Evolutionary conservation across 2,329 filamentous ascomycete genomes (phyloP), one percentile per base, ranked within the genome.

Genomic region (Neocucurbitaria cava): DNA sequence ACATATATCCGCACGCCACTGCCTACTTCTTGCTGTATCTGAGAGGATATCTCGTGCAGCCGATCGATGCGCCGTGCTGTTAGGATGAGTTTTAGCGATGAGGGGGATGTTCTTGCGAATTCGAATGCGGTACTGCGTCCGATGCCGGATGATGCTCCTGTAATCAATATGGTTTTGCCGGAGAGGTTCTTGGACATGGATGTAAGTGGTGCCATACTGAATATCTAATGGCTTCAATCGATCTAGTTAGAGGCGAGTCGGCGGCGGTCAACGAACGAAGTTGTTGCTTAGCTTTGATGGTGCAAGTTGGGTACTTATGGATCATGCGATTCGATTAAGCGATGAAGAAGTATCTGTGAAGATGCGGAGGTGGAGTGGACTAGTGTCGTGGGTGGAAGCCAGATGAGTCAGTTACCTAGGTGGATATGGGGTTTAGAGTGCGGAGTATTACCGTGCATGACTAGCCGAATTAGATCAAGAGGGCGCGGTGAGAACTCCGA

Each of bases 71-170:
- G 87, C 30, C 94, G 86, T 11, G 94, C 94, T 11, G 93, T 93
- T 52, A 97, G 78, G 63, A 98, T 87, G 44, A 98, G 82, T 70
- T 89, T 91, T 58, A 97, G 83, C 73, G 87, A 83, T 46, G 85
- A 81, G 9, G 91, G 91, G 5, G 88, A 85, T 1, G 92, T 92
- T 54, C 91, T 87, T 15, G 94, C 94, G 72, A 97, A 98, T 77
- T 97, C 94, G 64, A 94, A 81, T 17, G 94, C 94, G 31, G 85
- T 89, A 69, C 84, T 86, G 50, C 85, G 85, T 23, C 94, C 94
- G 76, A 98, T 98, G 61, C 94, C 94, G 31, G 91, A 94, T 3
- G 90, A 95, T 39, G 94, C 94, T 48, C 94, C 94, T 7, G 94
- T 98, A 62, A 98, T 86, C 57, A 97, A 78, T 54, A 98, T 81